Conservation (phyloP, 352 stramenopile genomes). For the Globisporangium perplexum region DNA sequence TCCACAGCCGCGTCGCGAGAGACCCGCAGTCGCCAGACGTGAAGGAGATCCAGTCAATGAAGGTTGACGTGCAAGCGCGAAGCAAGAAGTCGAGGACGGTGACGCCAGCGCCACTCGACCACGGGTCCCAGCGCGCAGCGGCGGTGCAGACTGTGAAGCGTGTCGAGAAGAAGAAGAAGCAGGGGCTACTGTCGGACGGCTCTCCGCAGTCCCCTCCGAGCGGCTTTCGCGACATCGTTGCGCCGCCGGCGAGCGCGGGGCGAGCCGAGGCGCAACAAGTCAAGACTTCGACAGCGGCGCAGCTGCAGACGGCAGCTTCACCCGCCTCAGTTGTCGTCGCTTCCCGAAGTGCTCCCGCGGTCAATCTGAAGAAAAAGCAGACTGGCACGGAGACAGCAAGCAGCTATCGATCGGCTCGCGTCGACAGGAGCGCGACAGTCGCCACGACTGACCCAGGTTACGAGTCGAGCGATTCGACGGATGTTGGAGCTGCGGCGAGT, state of each 20-base stretch:
- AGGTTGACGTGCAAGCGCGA: constrained; percentile 26
- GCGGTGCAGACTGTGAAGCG: constrained; percentile 14
- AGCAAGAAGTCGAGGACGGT: constrained; percentile 15
- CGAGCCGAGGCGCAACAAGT: neutral
- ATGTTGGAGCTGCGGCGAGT: constrained; percentile 8
- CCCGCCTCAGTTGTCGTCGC: neutral
- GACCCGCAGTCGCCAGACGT: neutral
- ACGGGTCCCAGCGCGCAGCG: constrained; percentile 17
- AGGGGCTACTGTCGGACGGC: neutral
- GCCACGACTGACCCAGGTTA: constrained; percentile 6
- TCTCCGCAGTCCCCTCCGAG: constrained; percentile 7
- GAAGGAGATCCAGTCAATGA: constrained; percentile 12
- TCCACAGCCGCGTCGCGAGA: neutral
- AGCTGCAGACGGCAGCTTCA: neutral
- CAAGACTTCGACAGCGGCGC: neutral
- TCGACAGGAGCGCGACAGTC: neutral
- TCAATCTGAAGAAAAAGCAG: neutral
- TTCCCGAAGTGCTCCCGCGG: constrained; percentile 3
- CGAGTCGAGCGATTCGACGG: constrained; percentile 16
- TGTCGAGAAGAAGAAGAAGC: constrained; percentile 16
- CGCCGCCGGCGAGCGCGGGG: constrained; percentile 4
- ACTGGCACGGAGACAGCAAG: neutral
- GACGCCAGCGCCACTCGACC: constrained; percentile 6
- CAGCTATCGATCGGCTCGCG: neutral
- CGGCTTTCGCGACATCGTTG: constrained; percentile 5